Conservation (phyloP, 1,284 basidiomycete species). For the Erythrobasidium hasegawianum region DNA sequence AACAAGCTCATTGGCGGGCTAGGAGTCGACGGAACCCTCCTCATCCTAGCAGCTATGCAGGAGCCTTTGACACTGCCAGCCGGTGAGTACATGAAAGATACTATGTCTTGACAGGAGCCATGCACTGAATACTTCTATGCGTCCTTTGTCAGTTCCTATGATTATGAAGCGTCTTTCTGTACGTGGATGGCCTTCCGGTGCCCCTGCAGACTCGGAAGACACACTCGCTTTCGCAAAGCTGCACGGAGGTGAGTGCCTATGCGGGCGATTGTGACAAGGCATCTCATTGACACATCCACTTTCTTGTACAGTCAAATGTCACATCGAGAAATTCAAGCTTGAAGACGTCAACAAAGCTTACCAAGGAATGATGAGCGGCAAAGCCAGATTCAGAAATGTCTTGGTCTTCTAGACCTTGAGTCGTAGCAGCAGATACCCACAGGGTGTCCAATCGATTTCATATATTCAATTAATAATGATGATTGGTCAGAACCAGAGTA, state of each 20-base stretch:
- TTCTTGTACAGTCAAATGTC: slow-evolving; percentile 45
- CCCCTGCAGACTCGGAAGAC: slow-evolving; percentile 35
- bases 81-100: no score
- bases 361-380: slow-evolving; percentile 47
- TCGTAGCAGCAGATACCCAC: no score
- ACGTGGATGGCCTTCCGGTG: slow-evolving; percentile 50
- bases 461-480: no score
- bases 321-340: slow-evolving; percentile 49
- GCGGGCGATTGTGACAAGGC: no score
- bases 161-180: slow-evolving; percentile 49
- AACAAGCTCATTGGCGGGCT: slow-evolving; percentile 48
- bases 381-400: slow-evolving; percentile 49
- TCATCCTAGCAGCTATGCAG: slow-evolving; percentile 42
- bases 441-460: no score
- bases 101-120: no score
- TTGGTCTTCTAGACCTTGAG: not conserved
- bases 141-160: slow-evolving; percentile 45
- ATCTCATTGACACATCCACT: slow-evolving; percentile 36
- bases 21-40: slow-evolving; percentile 48
- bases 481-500: no score
- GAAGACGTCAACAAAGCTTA: slow-evolving; percentile 50
- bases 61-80: not conserved
- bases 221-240: slow-evolving; percentile 22
- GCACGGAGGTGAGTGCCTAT: slow-evolving; percentile 18
- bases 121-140: no score